Evolutionary conservation across 1,284 basidiomycete species (phyloP).

Genomic region (Austroboletus novae-zelandiae): DNA sequence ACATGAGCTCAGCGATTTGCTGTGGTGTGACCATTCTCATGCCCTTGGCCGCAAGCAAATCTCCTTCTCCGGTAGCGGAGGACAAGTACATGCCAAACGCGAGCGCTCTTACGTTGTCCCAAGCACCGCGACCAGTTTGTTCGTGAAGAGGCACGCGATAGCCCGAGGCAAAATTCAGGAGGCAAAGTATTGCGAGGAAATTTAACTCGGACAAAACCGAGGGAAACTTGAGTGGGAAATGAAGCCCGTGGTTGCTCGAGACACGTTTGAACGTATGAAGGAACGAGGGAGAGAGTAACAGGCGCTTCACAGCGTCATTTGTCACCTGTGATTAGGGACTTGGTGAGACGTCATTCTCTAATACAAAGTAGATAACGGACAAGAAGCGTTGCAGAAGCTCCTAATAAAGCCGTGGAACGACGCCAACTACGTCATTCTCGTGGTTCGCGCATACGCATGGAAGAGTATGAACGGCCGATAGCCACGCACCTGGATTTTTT

Average conservation of each 20-base stretch:
- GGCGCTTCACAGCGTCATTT: conserved; percentile 51
- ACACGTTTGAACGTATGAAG: conserved; percentile 60
- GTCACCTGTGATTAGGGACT: conserved; percentile 46
- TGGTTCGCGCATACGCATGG: conserved; percentile 1
- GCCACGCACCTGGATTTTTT: conserved; percentile 42
- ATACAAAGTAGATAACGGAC: neutral
- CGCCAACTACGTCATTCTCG: neutral
- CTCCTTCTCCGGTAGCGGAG: conserved; percentile 51
- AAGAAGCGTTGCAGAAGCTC: too few relatives aligned
- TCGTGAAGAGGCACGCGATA: conserved; percentile 71
- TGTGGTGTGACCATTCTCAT: conserved; percentile 51
- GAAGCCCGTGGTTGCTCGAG: conserved; percentile 60
- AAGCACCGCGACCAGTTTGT: conserved; percentile 72
- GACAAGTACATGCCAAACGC: conserved; percentile 70
- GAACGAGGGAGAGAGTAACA: conserved; percentile 66
- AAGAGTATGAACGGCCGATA: neutral
- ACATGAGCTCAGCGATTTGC: conserved; percentile 72
- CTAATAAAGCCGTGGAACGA: neutral
- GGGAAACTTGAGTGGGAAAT: conserved; percentile 75
- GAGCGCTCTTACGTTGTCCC: conserved; percentile 75
- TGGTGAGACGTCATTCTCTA: conserved; percentile 12
- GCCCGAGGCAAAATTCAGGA: conserved; percentile 80
- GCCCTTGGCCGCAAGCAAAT: conserved; percentile 67
- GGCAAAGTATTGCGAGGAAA: conserved; percentile 65
- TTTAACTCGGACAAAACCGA: conserved; percentile 71